Conservation (phyloP, 2,329 filamentous ascomycete species). For the Rhinocladiella similis region DNA sequence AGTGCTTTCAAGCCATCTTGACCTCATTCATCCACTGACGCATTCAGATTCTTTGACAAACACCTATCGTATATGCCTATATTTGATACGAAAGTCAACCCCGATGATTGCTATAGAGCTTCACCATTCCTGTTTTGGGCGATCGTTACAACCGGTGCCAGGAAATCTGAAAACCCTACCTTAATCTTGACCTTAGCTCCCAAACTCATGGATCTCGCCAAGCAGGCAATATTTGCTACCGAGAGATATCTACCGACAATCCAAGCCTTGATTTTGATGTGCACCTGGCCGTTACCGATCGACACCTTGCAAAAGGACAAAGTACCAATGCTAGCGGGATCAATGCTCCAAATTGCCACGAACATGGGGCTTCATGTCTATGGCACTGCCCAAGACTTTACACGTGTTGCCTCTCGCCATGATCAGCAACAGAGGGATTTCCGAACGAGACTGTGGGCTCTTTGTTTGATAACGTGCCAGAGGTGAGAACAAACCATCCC, state of each 20-base stretch:
- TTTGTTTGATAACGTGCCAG: conserved; percentile 17
- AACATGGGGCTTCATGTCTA: conserved; percentile 20
- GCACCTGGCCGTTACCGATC: conserved; percentile 20
- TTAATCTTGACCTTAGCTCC: conserved; percentile 52
- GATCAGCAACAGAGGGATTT: conserved; percentile 8
- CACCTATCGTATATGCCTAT: conserved; percentile 66
- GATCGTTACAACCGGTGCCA: conserved; percentile 62
- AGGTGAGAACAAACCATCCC: conserved; percentile 1
- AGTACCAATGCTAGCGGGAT: conserved; percentile 14
- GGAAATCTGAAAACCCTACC: conserved; percentile 55
- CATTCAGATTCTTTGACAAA: conserved; percentile 55
- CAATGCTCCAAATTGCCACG: conserved; percentile 15
- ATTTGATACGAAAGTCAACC: conserved; percentile 53
- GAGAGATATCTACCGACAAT: conserved; percentile 13
- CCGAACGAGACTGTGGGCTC: conserved; percentile 14
- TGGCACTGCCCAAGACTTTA: conserved; percentile 19
- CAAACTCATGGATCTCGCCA: conserved; percentile 12
- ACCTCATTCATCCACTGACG: background rate
- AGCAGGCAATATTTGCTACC: conserved; percentile 10
- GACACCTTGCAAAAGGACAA: conserved; percentile 15
- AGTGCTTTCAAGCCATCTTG: background rate
- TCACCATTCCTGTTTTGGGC: conserved; percentile 66
- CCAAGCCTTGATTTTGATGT: conserved; percentile 19
- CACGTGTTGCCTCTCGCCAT: conserved; percentile 6
- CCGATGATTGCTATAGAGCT: conserved; percentile 58